Evolutionary conservation across 73 alveolate species (phyloP), one percentile per base, ranked within the genome.

Genomic region (Stentor roeselii): DNA sequence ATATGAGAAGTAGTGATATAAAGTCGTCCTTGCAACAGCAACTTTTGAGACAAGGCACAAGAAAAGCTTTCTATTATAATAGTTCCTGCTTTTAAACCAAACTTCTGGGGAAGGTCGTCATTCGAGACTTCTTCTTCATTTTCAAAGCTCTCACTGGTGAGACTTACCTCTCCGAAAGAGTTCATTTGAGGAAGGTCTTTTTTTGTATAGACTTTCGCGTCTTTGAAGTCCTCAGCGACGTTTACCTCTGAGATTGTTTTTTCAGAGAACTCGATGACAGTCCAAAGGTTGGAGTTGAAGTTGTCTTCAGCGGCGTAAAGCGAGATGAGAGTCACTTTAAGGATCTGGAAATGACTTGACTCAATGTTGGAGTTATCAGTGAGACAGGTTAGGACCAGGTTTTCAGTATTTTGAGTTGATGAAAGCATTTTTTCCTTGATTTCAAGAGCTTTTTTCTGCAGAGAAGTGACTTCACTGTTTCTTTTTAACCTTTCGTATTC

Each of bases 21-120:
- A 78, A 76, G 32, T 1, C 74, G 30, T 35, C 84, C 84, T 27
- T 76, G 84, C 1, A 76, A 67, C 0, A 76, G 67, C n/a, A 76
- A 14, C 2, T 41, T 76, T 67, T 67, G n/a, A 30, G 80, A 67
- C 34, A 67, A 67, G 1, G 80, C 80, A 67, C 80, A 67, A 67
- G 80, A 21, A 67, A 67, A 67, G 2, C 80, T 67, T 2, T 67
- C 80, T 27, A 67, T 32, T 27, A 67, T 36, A 14, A 40, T 30
- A 1, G 80, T 21, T 36, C 41, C 41, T n/a, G 80, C 37, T 67
- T 67, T 32, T 27, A 67, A 40, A 34, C 21, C 37, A 32, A 67
- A 67, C 34, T 67, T 67, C 34, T 67, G 80, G 27, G 34, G 37
- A 67, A 67, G 67, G 21, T 50, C 21, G 21, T 50, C 67, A 11